Percentiles rank a stretch among this genome's conserved stretches.
Conservation (phyloP, 2,329 filamentous ascomycete genomes). For the Pseudohalonectria lignicola region DNA sequence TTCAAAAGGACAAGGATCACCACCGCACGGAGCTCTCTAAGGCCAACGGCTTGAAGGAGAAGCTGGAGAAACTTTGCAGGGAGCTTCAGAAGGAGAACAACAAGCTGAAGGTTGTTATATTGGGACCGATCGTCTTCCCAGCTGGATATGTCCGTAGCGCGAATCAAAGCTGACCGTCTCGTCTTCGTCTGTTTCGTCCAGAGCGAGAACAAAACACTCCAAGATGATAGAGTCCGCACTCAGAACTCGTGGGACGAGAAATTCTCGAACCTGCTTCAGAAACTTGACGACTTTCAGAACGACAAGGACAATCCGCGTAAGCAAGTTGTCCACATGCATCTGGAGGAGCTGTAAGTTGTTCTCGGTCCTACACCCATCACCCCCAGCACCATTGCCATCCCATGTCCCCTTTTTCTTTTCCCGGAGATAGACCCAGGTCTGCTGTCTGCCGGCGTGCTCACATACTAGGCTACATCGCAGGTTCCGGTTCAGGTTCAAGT, state of each 20-base stretch:
- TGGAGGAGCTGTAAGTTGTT: conserved; percentile 70
- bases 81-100: conserved; percentile 97
- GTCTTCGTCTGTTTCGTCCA: too few relatives aligned
- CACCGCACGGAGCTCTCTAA: conserved; percentile 82
- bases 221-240: conserved; percentile 75
- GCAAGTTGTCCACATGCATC: conserved; percentile 71
- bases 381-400: neutral
- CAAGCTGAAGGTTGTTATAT: conserved; percentile 88
- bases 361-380: neutral
- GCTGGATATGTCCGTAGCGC: too few relatives aligned
- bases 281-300: conserved; percentile 80
- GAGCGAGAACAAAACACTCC: conserved; percentile 88
- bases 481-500: conserved; percentile 81
- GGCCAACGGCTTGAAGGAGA: conserved; percentile 84
- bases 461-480: conserved; percentile 27
- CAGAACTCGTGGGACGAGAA: conserved; percentile 77
- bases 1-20: conserved; percentile 95
- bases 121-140: too few relatives aligned
- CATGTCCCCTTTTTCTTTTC: neutral
- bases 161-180: too few relatives aligned
- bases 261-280: conserved; percentile 67
- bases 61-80: conserved; percentile 88
- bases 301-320: conserved; percentile 75
- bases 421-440: too few relatives aligned
- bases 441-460: neutral